phyloP scores from a whole-genome alignment of 495 filamentous ascomycete genomes.

The Aspergillus avenaceus region DNA sequence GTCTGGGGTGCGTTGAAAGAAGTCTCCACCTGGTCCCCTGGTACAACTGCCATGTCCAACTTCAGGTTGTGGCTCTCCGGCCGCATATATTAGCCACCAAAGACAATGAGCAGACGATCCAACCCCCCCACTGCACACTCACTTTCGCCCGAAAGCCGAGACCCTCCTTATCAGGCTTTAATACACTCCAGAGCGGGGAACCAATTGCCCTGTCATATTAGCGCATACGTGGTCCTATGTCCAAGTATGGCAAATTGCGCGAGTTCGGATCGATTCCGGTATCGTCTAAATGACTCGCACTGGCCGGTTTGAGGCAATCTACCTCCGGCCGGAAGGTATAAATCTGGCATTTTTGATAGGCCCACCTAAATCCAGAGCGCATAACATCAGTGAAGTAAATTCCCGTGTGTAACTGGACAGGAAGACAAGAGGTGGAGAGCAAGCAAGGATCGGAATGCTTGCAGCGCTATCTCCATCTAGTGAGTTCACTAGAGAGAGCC shows the following conservation, averaged over 20 bases:
- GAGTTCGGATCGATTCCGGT: background rate
- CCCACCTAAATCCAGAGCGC: too few relatives aligned
- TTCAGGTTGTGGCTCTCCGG: background rate
- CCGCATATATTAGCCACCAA: background rate
- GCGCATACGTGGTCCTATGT: background rate
- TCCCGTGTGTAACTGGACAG: too few relatives aligned
- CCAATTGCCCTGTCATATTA: background rate
- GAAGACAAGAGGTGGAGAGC: too few relatives aligned
- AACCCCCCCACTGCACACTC: background rate
- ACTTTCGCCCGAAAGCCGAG: background rate
- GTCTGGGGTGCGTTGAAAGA: background rate
- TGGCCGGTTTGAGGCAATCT: too few relatives aligned
- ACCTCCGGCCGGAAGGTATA: too few relatives aligned
- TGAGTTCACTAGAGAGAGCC: too few relatives aligned
- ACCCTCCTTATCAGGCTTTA: background rate
- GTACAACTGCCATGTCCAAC: background rate
- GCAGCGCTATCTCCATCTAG: too few relatives aligned
- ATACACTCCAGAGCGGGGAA: background rate
- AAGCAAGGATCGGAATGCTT: too few relatives aligned
- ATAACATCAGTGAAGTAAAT: too few relatives aligned
- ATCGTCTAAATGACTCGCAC: background rate
- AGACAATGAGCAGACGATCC: background rate
- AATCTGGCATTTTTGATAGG: too few relatives aligned
- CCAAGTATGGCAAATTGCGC: background rate
- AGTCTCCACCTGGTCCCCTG: background rate